Evolutionary conservation across 768 basidiomycete genomes (phyloP), one percentile per base, ranked within the genome.

Genomic region (Termitomyces sp.): DNA sequence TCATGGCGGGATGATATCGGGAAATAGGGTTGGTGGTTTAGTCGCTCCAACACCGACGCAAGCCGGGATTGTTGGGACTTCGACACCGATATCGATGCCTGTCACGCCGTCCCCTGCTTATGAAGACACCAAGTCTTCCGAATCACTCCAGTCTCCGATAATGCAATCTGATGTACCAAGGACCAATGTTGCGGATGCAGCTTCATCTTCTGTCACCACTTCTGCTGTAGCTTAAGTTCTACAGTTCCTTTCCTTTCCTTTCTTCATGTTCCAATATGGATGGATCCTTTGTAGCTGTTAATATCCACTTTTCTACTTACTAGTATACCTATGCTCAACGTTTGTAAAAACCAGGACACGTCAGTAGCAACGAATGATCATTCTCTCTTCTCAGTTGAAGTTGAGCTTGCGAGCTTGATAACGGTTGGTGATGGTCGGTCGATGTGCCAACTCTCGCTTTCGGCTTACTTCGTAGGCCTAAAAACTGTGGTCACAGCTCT

Each of bases 31-130:
- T 50, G 46, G 57, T 49, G 53, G 41, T 44, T 9, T 50, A 33
- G 54, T 50, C 5, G 52, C 18, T 54, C 38, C 40, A 49, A 43
- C 28, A 1, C 40, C 40, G 5, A 32, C 30, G 7, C 10, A 32
- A 26, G n/a, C 41, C 16, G 26, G 30, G 32, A 8, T 33, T 14
- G 12, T 32, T 28, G 20, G 26, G 40, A 18, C 46, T 23, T 16
- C 53, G 46, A 38, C 38, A 20, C 36, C 54, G 16, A 52, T 53
- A 4, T 26, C 20, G 20, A 44, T 16, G 20, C 63, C 61, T 16
- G 30, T 38, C n/a, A 52, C 65, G 38, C 63, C 63, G 20, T 64
- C 63, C 2, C 56, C 65, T n/a, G 60, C 64, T n/a, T 63, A 61
- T 57, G 64, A 63, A 33, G 64, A 59, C 9, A 14, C 43, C 8